phyloP scores from a whole-genome alignment of 2,329 filamentous ascomycete genomes.

The Raffaelea deltoideospora region DNA sequence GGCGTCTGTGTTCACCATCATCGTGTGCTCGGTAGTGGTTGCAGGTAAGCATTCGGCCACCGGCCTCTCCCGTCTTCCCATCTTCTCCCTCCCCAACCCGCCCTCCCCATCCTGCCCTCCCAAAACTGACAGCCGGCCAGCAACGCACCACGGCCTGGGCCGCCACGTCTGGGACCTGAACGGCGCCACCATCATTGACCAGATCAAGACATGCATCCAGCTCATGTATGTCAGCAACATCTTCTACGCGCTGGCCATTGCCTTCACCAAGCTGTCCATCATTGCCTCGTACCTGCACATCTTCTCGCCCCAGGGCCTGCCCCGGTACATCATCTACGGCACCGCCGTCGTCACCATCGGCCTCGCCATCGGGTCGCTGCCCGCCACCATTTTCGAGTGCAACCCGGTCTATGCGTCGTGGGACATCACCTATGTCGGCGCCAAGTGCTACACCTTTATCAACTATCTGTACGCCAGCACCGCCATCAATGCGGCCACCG shows the following conservation, averaged over 20 bases:
- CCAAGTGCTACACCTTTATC: constrained; percentile 14
- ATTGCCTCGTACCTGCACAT: constrained; percentile 15
- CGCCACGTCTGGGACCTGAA: constrained; percentile 15
- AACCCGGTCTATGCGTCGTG: constrained; percentile 14
- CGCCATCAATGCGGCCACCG: constrained; percentile 14
- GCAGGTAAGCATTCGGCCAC: constrained; percentile 3
- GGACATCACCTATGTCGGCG: constrained; percentile 10
- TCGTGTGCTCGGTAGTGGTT: constrained; percentile 8
- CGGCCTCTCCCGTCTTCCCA: neutral
- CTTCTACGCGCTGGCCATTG: constrained; percentile 13
- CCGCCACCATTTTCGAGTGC: constrained; percentile 15
- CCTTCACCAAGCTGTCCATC: constrained; percentile 16
- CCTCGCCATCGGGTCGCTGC: constrained; percentile 12
- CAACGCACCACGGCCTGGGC: constrained; percentile 11
- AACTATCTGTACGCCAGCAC: constrained; percentile 15
- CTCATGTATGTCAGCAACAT: constrained; percentile 14
- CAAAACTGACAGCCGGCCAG: neutral
- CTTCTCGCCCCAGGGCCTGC: constrained; percentile 14
- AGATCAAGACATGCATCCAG: constrained; percentile 10
- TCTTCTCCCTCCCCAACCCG: neutral
- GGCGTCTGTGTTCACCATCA: constrained; percentile 10
- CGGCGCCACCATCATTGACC: constrained; percentile 5
- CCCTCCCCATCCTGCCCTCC: neutral
- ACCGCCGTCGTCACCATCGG: constrained; percentile 15
- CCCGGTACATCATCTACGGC: constrained; percentile 15